Base-by-base conservation (phyloP, 805 yeast species). In the Saturnispora diversa region DNA sequence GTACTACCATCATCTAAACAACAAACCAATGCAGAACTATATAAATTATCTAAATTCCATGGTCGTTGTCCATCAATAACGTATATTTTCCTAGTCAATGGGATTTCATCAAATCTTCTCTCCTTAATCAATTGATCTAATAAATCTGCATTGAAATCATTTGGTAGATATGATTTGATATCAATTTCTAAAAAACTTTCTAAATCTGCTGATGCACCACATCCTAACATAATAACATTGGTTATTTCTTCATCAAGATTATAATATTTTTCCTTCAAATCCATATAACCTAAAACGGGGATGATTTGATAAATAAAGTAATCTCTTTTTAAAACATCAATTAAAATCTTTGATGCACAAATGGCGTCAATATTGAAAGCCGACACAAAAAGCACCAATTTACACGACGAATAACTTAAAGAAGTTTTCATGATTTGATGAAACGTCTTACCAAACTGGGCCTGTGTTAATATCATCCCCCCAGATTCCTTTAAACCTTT, bases 11-110 rank as follows among this genome's bases (percentile, higher is more conserved):
- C 97, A 54, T 88, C 97, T 45, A 88, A 73, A 59, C 97, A 88
- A 6, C 69, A 70, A 4, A 92, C 75, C 47, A 76, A 69, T 8
- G 76, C 75, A 6, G 90, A 79, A 1, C 95, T 96, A 67, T 84
- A 88, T 35, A 92, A 54, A 55, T 92, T 92, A 57, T 88, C 95
- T 48, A 92, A 65, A 60, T 88, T 88, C 97, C 98, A 92, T 4
- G 98, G 99, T 48, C 97, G 66, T 49, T 84, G 92, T 3, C 95
- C 87, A 60, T 92, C 99, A 42, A 92, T 69, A 9, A 94, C 74
- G 52, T 85, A 94, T 2, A 90, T 72, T 42, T 70, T 75, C 47
- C 92, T 69, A 35, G 63, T 70, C 30, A 70, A 56, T 33, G 57
- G 53, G 25, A 65, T 46, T 16, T 49, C 43, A 2, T 37, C 29